A percentile compares a stretch with the other conserved stretches of the same genome.
phyloP scores from a whole-genome alignment of 345 rosid genomes.

The Citrus inodora region DNA sequence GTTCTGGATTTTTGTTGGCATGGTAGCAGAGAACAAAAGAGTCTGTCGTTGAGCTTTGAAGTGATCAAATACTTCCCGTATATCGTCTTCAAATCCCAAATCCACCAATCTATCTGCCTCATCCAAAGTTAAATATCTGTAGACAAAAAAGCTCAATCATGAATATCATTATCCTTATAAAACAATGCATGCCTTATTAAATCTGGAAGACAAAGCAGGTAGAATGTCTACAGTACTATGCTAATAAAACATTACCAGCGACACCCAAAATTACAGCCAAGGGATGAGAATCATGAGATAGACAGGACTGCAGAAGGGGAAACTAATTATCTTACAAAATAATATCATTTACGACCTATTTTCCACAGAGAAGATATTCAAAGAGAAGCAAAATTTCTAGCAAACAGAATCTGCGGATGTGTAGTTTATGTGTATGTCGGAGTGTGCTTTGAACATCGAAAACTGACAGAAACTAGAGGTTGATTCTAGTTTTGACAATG shows the following conservation, averaged over 20 bases:
- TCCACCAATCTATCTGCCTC: constrained; percentile 96
- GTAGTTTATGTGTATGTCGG: neutral
- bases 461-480: neutral
- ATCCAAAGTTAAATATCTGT: constrained; percentile 89
- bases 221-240: neutral
- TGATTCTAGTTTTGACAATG: neutral
- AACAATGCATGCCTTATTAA: neutral
- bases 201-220: neutral
- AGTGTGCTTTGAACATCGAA: neutral
- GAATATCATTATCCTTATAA: neutral
- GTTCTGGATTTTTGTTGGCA: constrained; percentile 92
- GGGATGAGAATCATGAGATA: neutral
- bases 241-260: neutral
- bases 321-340: neutral
- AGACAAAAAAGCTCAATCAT: constrained; percentile 16
- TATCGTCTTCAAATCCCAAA: constrained; percentile 96
- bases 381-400: neutral
- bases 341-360: neutral
- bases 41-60: constrained; percentile 93
- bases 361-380: neutral
- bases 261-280: neutral
- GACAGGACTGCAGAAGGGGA: neutral
- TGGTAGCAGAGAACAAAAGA: constrained; percentile 86
- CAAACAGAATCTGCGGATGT: neutral
- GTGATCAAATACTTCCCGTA: constrained; percentile 91